Percentiles rank a stretch among this genome's conserved stretches.
phyloP scores from a whole-genome alignment of 441 rosid genomes.

The Populus hybrid region DNA sequence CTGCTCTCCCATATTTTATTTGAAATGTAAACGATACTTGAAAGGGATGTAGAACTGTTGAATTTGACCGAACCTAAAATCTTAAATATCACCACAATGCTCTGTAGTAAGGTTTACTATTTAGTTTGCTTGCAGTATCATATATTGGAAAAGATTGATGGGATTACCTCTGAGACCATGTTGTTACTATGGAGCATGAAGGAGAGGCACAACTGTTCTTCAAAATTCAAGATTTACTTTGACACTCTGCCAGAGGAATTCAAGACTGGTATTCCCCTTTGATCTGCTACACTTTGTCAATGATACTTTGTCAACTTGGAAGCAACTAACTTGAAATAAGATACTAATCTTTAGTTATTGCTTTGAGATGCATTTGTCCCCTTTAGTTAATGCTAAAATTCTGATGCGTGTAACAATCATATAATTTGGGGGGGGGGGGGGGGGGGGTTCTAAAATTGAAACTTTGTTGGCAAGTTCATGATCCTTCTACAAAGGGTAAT shows the following conservation, averaged over 20 bases:
- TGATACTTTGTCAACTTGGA: neutral
- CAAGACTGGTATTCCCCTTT: constrained; percentile 55
- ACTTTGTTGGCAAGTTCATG: neutral
- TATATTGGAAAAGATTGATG: constrained; percentile 57
- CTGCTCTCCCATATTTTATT: neutral
- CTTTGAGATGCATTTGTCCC: neutral
- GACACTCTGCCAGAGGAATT: constrained; percentile 68
- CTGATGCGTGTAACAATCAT: neutral
- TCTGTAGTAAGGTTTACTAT: constrained; percentile 13
- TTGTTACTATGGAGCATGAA: constrained; percentile 91
- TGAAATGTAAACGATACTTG: neutral
- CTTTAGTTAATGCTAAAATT: neutral
- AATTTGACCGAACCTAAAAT: neutral
- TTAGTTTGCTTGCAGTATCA: constrained; percentile 51
- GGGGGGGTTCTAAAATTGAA: neutral
- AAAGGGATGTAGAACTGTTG: neutral
- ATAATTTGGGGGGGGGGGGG: neutral
- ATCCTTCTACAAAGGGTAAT: neutral
- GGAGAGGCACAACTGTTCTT: constrained; percentile 69
- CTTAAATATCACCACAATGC: neutral
- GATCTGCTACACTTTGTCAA: constrained; percentile 6
- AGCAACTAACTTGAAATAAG: too few species aligned
- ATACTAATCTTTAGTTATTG: neutral
- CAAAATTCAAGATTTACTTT: constrained; percentile 67
- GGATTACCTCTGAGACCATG: constrained; percentile 80